These are phyloP conservation scores for Ciborinia camelliae DNA, from an alignment of 2,329 filamentous ascomycete genomes.

Conservation along the genomic window DNA sequence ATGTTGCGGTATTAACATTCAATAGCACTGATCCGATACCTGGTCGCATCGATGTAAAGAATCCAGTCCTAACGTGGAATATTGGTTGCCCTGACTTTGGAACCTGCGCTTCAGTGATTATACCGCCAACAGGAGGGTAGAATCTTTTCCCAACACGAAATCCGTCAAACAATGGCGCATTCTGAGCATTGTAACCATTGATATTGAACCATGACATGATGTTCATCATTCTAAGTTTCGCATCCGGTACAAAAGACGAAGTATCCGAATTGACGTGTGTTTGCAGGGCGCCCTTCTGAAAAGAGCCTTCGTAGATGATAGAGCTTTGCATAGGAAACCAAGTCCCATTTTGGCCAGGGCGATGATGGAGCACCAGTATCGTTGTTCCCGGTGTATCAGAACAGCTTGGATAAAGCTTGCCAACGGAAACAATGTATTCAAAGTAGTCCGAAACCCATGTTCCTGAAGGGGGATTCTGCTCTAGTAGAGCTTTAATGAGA, in stretches of 20 bases:
- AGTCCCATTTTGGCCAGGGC: not conserved
- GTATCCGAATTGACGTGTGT: not conserved
- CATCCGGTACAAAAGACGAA: not conserved
- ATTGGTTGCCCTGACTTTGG: accelerated
- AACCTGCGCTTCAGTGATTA: not conserved
- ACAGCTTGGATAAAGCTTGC: not conserved
- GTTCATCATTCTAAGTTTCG: slow-evolving; percentile 18
- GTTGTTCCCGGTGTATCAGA: not conserved
- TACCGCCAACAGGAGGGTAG: slow-evolving; percentile 4
- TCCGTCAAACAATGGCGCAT: not conserved
- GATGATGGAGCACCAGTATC: not conserved
- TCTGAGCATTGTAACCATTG: not conserved
- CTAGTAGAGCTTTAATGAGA: not conserved
- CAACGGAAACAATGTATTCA: slow-evolving; percentile 13
- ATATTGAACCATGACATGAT: slow-evolving; percentile 22
- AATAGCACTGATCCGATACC: slow-evolving; percentile 20
- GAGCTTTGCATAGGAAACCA: not conserved
- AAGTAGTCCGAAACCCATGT: slow-evolving; percentile 17
- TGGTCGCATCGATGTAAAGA: slow-evolving; percentile 23
- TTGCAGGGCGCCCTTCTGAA: not conserved
- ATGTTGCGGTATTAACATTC: slow-evolving; percentile 22
- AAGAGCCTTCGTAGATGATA: not conserved
- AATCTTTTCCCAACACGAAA: slow-evolving; percentile 21
- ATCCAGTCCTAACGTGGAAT: slow-evolving; percentile 15
- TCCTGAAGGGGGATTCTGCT: not conserved